Conservation (phyloP, 2,329 filamentous ascomycete species). For the Cucurbitaria berberidis region DNA sequence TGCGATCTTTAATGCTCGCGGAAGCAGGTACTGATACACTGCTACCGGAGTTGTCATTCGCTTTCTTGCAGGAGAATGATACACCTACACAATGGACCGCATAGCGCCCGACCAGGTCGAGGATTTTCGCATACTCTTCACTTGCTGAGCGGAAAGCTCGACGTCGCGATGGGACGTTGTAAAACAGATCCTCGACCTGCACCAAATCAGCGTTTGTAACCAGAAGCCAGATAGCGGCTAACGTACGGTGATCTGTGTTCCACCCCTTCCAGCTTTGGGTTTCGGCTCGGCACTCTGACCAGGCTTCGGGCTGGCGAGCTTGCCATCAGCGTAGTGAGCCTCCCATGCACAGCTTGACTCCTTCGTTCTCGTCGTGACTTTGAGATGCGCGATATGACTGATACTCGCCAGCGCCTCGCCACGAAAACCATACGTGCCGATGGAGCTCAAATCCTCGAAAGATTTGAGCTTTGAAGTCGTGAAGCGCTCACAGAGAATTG, state of each 20-base stretch:
- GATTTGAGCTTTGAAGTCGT: slow-evolving; percentile 94
- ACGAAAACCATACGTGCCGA: slow-evolving; percentile 96
- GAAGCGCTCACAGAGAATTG: slow-evolving; percentile 92
- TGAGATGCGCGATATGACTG: slow-evolving; percentile 95
- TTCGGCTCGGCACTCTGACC: slow-evolving; percentile 87
- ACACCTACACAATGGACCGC: slow-evolving; percentile 91
- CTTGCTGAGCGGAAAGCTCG: slow-evolving; percentile 88
- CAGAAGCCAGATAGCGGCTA: background rate
- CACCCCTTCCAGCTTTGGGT: slow-evolving; percentile 82
- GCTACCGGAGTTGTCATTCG: slow-evolving; percentile 83
- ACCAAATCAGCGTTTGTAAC: slow-evolving; percentile 9
- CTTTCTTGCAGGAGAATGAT: slow-evolving; percentile 95
- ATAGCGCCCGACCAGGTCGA: slow-evolving; percentile 92
- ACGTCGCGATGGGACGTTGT: slow-evolving; percentile 88
- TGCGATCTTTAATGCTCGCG: slow-evolving; percentile 78
- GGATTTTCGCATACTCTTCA: slow-evolving; percentile 97
- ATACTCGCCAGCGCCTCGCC: slow-evolving; percentile 97
- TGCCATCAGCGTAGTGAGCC: slow-evolving; percentile 84
- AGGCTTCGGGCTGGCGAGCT: slow-evolving; percentile 80
- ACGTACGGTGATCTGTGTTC: slow-evolving; percentile 85
- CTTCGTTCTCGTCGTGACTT: slow-evolving; percentile 91
- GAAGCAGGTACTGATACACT: slow-evolving; percentile 74
- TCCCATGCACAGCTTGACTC: slow-evolving; percentile 89
- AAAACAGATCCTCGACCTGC: slow-evolving; percentile 90
- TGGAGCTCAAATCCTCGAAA: slow-evolving; percentile 89